Evolutionary conservation across 305 asterid species (phyloP), one percentile per base, ranked within the genome.

Genomic region (Fraxinus nigra): DNA sequence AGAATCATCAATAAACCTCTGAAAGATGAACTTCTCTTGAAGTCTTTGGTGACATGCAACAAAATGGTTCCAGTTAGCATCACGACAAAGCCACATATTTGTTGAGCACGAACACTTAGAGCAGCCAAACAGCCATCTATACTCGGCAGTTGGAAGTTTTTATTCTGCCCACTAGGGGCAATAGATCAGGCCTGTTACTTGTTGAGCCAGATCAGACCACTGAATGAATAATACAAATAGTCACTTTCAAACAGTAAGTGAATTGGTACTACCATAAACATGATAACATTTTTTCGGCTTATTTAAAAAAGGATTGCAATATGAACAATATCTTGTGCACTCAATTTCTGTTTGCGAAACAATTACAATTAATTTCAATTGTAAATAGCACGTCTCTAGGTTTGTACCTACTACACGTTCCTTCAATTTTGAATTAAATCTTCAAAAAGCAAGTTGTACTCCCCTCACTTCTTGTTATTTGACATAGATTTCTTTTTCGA

Each of bases 11-110:
- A 72, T 81, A 51, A 24, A 91, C 97, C 98, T 91, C 90, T 87
- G 81, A 80, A 88, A 73, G 95, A 88, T 0, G 94, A 75, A 86
- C 91, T 90, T 84, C 92, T 88, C 77, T 91, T 97, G 6, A 85
- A 85, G 76, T 94, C 97, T 88, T 89, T 92, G 73, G 95, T 93
- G 26, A 83, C 59, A 51, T 94, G 95, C 82, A 94, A 86, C 87
- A 94, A 90, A 80, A 93, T 85, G 78, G 97, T 93, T 51, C 97
- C 97, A 0, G 94, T 86, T 70, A 93, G 97, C 78, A 94, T 93
- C 54, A 92, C 90, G 37, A 93, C 74, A 83, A 94, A 93, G n/a
- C 97, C 97, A 40, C 97, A 93, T 83, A 94, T 83, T 80, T 82
- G 33, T 30, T 30, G 33, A 30, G 33, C 5, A 33, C 0, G 6